Evolutionary conservation across 257 asterid species (phyloP).

Genomic region (Solanum commersonii): DNA sequence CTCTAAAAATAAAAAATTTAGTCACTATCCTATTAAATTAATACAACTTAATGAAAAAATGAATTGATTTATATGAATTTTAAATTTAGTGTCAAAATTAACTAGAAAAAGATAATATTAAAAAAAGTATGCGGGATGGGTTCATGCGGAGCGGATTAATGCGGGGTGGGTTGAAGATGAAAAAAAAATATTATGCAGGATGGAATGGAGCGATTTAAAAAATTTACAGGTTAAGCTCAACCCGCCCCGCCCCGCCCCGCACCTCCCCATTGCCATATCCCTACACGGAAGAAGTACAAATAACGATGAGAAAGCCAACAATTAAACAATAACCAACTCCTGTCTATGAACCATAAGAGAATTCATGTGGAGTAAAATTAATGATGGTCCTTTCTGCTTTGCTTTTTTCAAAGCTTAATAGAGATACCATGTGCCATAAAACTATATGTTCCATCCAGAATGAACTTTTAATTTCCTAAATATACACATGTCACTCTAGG

Average conservation of each 20-base stretch:
- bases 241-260: too few species aligned
- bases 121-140: too few species aligned
- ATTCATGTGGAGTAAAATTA: background rate
- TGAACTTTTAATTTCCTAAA: background rate
- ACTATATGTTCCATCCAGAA: background rate
- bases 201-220: rapidly evolving
- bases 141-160: too few species aligned
- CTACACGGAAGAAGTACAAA: background rate
- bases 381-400: background rate
- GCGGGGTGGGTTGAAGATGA: too few species aligned
- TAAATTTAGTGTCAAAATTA: too few species aligned
- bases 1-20: too few species aligned
- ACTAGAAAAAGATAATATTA: too few species aligned
- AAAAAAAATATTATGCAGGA: too few species aligned
- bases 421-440: background rate
- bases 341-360: background rate
- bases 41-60: too few species aligned
- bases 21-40: too few species aligned
- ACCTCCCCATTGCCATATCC: too few species aligned
- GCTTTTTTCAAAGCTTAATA: background rate
- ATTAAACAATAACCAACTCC: background rate
- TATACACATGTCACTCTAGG: background rate
- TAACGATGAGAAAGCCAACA: background rate
- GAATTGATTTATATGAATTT: too few species aligned
- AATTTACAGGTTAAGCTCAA: rapidly evolving